Base-by-base conservation (phyloP, 345 rosid species). In the Eucalyptus camaldulensis region DNA sequence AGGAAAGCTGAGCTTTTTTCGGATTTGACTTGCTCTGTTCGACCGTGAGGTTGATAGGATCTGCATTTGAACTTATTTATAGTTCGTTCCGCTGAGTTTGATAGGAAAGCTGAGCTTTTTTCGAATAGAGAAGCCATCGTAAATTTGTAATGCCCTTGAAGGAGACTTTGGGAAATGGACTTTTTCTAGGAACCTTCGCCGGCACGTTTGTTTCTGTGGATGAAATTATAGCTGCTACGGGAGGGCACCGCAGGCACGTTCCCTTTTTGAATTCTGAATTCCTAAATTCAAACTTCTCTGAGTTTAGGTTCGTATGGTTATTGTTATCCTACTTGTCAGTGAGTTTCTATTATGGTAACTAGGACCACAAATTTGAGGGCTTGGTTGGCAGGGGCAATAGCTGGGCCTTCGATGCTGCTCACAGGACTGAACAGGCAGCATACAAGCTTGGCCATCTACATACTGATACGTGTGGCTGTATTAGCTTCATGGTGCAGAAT, bases 281-380 rank as follows among this genome's bases (percentile, higher is more conserved):
- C 37, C 17, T 29, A 29, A n/a, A 29, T n/a, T 65, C 76, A 69
- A 8, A 69, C n/a, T 69, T 31, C 43, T 69, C 43, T 2, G 80
- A 33, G 4, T 16, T 50, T 50, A 50, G 53, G 53, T 50, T 50
- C 21, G 53, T 50, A 16, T 50, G 53, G 53, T 86, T 89, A 81
- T 7, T 11, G 54, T 16, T 22, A 24, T 80, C 49, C 43, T 16
- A 67, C 80, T 16, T 37, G 40, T 67, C 43, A 16, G 43, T 67
- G 80, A 67, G 80, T 31, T 67, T 15, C 6, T 15, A 15, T 65
- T 8, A 15, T 67, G 33, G 21, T 31, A 44, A 88, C 80, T 89
- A 97, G 99, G 96, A 96, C 98, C 47, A 97, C 94, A 31, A 96
- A 92, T 87, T 97, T 99, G 99, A 95, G 99, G 89, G 95, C 97